Conservation (phyloP, 2,329 filamentous ascomycete genomes). For the Colletotrichum brevisporum region DNA sequence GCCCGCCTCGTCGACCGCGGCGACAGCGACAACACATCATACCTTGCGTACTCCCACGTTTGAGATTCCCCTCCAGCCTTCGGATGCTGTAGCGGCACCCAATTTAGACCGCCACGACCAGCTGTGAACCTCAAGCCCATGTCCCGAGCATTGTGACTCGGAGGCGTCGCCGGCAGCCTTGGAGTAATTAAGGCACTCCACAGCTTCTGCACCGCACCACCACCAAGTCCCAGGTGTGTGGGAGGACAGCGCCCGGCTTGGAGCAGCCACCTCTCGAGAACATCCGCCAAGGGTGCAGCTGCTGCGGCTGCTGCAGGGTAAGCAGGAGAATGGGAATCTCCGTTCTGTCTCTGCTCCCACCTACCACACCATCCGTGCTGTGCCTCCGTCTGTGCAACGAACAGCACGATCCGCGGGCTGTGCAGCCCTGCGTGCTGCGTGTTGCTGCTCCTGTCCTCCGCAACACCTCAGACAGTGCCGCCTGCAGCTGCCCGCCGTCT, state of each 20-base stretch:
- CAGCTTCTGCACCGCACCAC: neutral
- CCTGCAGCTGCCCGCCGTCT: conserved; percentile 17
- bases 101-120: neutral
- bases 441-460: conserved; percentile 3
- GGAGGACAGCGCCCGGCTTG: neutral
- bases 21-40: conserved; percentile 31
- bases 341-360: neutral
- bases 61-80: conserved; percentile 17
- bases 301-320: neutral
- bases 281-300: too few relatives aligned
- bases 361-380: conserved; percentile 18
- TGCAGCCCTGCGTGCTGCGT: neutral
- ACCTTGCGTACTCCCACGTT: conserved; percentile 28
- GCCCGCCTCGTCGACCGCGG: conserved; percentile 9
- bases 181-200: conserved; percentile 13
- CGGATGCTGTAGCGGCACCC: conserved; percentile 30
- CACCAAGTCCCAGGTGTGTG: conserved; percentile 1
- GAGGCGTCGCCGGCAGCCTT: conserved; percentile 9
- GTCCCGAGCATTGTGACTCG: neutral
- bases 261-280: too few relatives aligned
- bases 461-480: conserved; percentile 1
- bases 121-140: neutral
- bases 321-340: conserved; percentile 1
- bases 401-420: conserved; percentile 9
- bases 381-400: conserved; percentile 28